Percentiles rank a stretch among this genome's conserved stretches.
Evolutionary conservation across 2,329 filamentous ascomycete species (phyloP).

Genomic region (Fusarium sp.): DNA sequence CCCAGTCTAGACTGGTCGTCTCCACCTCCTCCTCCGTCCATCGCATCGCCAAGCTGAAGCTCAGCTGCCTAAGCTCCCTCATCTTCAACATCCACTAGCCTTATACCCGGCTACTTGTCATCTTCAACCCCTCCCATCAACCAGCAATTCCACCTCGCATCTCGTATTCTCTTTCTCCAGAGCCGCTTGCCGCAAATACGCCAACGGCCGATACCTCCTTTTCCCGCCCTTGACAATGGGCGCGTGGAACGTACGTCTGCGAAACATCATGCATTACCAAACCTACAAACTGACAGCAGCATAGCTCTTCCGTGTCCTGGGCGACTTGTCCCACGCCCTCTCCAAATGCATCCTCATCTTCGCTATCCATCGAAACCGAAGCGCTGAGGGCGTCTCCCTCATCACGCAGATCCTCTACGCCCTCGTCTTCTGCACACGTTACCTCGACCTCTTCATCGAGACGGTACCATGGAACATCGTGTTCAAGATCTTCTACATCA

Average conservation of each 20-base stretch:
- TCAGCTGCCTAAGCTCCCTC: conserved; percentile 21
- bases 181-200: conserved; percentile 3
- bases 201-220: conserved; percentile 22
- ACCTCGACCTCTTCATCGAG: conserved; percentile 80
- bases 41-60: conserved; percentile 30
- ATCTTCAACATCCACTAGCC: not conserved
- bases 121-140: conserved; percentile 7
- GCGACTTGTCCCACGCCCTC: conserved; percentile 83
- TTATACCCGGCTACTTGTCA: conserved; percentile 24
- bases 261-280: not conserved
- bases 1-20: not conserved
- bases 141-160: not conserved
- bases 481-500: conserved; percentile 91
- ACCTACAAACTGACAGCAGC: conserved; percentile 9
- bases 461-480: conserved; percentile 74
- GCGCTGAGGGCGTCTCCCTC: conserved; percentile 90
- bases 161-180: not conserved
- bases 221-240: conserved; percentile 47
- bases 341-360: conserved; percentile 93
- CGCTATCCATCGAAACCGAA: conserved; percentile 88
- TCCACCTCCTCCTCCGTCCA: conserved; percentile 35
- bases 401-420: conserved; percentile 91
- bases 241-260: conserved; percentile 52
- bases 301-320: conserved; percentile 78
- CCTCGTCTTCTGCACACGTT: conserved; percentile 85